Evolutionary conservation across 768 basidiomycete species (phyloP).

Genomic region (Leccinum longicurvipes): DNA sequence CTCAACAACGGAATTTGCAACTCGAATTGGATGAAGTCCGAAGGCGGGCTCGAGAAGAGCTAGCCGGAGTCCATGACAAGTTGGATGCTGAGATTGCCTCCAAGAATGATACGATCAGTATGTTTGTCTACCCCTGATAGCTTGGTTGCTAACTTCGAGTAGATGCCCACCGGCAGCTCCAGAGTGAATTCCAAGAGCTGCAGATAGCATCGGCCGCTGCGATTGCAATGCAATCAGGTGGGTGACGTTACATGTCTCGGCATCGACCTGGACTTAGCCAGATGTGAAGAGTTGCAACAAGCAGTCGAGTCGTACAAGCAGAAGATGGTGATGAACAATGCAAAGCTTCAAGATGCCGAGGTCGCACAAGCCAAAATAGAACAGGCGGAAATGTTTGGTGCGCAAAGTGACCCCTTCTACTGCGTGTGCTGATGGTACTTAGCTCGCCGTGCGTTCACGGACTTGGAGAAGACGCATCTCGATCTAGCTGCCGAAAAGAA

Average conservation of each 20-base stretch:
- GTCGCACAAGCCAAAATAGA: conserved; percentile 63
- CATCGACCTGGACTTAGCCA: background rate
- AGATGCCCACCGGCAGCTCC: conserved; percentile 61
- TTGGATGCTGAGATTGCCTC: conserved; percentile 48
- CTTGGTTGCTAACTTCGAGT: background rate
- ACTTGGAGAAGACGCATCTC: conserved; percentile 57
- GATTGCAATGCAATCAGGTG: conserved; percentile 57
- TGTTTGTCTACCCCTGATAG: conserved; percentile 7
- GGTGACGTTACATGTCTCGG: conserved; percentile 3
- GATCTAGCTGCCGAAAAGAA: conserved; percentile 52
- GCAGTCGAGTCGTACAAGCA: conserved; percentile 63
- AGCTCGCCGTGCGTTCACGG: conserved; percentile 62
- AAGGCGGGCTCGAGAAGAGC: conserved; percentile 62
- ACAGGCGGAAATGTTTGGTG: conserved; percentile 63
- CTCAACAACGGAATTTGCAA: conserved; percentile 62
- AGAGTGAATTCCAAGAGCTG: conserved; percentile 58
- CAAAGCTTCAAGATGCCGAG: conserved; percentile 64
- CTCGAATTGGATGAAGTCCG: conserved; percentile 64
- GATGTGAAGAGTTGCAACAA: conserved; percentile 52
- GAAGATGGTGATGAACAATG: conserved; percentile 56
- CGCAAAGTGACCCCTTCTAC: conserved; percentile 6
- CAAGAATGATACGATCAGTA: conserved; percentile 61
- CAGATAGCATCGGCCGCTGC: conserved; percentile 59
- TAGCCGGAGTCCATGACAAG: conserved; percentile 50
- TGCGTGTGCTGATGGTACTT: conserved; percentile 7